These are phyloP conservation scores for Candida silvatica DNA, from an alignment of 805 yeast species.

Conservation along the genomic window DNA sequence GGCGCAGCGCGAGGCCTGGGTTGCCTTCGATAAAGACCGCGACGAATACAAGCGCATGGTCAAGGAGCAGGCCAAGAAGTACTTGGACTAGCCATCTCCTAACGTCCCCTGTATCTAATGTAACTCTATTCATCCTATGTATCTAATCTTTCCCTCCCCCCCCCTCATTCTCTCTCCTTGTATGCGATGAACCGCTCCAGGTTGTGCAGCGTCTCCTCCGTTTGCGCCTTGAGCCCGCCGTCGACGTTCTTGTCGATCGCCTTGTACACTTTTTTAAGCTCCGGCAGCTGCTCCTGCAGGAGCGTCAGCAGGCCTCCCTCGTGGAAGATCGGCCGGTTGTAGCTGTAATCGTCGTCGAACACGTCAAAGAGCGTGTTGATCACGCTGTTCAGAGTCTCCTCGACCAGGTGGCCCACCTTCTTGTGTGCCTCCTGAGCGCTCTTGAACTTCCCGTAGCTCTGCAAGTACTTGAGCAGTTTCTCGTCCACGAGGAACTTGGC, in stretches of 20 bases:
- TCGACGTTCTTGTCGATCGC: slow-evolving; percentile 58
- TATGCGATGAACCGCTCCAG: slow-evolving; percentile 72
- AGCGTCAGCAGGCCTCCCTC: slow-evolving; percentile 34
- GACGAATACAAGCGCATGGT: slow-evolving; percentile 69
- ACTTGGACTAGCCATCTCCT: slow-evolving; percentile 30
- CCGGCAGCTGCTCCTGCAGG: slow-evolving; percentile 35
- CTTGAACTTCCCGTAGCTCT: slow-evolving; percentile 6
- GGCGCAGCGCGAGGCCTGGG: slow-evolving; percentile 97
- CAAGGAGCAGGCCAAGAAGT: slow-evolving; percentile 69
- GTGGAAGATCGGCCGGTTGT: slow-evolving; percentile 65
- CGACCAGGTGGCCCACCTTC: slow-evolving; percentile 16
- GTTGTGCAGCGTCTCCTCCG: slow-evolving; percentile 60
- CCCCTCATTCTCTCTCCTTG: too few relatives aligned
- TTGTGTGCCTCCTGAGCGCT: slow-evolving; percentile 16
- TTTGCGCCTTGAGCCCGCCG: slow-evolving; percentile 47
- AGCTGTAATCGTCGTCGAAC: slow-evolving; percentile 68
- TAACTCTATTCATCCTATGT: too few relatives aligned
- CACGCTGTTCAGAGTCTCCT: slow-evolving; percentile 38
- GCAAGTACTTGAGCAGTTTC: slow-evolving; percentile 11
- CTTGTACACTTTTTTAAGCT: slow-evolving; percentile 46
- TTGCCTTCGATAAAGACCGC: slow-evolving; percentile 66
- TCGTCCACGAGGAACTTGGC: slow-evolving; percentile 20
- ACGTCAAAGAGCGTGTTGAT: slow-evolving; percentile 66
- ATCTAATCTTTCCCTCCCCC: slow-evolving; percentile 35
- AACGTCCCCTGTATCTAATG: neutral